Percentiles rank a stretch among this genome's conserved stretches.
phyloP scores from a whole-genome alignment of 2,329 filamentous ascomycete species.

The Fusarium sterilihyphosum region DNA sequence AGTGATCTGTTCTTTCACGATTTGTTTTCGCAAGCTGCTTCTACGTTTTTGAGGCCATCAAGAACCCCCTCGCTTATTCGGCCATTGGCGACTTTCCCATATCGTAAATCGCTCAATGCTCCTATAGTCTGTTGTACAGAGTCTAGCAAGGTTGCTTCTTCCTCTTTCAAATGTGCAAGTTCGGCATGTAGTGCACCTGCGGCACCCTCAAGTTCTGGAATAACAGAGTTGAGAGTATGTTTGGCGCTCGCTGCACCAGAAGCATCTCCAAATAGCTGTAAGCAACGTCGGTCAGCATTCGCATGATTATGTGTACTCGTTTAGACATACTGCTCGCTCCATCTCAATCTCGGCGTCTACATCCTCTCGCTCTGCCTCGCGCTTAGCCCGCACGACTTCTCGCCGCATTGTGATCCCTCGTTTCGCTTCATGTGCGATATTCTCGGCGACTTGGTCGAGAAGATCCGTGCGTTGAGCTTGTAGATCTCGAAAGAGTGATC shows the following conservation, averaged over 20 bases:
- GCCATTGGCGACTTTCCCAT: constrained; percentile 76
- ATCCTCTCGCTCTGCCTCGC: constrained; percentile 63
- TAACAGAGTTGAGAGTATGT: constrained; percentile 72
- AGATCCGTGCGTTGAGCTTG: constrained; percentile 77
- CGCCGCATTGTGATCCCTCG: constrained; percentile 67
- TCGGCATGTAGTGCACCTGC: constrained; percentile 73
- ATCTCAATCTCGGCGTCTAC: constrained; percentile 72
- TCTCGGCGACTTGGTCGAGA: constrained; percentile 72
- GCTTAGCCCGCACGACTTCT: constrained; percentile 64
- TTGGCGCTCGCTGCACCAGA: constrained; percentile 57
- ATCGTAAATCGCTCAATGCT: constrained; percentile 82
- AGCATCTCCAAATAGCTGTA: constrained; percentile 66
- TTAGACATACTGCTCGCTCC: constrained; percentile 61
- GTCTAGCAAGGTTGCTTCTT: constrained; percentile 68
- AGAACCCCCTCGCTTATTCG: constrained; percentile 73
- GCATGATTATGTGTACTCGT: not conserved
- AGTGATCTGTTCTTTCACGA: constrained; percentile 44
- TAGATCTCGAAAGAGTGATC: constrained; percentile 80
- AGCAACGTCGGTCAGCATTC: not conserved
- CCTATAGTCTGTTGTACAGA: constrained; percentile 74
- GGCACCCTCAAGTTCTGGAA: constrained; percentile 76
- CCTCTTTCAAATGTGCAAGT: constrained; percentile 70
- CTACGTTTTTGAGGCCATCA: constrained; percentile 65
- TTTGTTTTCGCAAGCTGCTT: constrained; percentile 68
- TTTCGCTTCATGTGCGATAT: constrained; percentile 72